Conservation (phyloP, 352 stramenopile species). For the Globisporangium barbulae region DNA sequence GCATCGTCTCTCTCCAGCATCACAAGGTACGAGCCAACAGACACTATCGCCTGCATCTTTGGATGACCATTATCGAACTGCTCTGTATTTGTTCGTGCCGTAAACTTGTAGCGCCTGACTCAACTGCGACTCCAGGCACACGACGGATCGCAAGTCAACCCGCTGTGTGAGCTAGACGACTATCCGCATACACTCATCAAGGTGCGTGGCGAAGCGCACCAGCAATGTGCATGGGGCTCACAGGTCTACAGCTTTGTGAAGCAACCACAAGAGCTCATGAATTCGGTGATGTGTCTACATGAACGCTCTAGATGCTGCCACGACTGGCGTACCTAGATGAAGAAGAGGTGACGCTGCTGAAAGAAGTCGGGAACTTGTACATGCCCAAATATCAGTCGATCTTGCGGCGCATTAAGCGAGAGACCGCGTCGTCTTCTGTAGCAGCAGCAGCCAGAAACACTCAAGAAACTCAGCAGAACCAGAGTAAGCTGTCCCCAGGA, state of each 20-base stretch:
- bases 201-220: constrained; percentile 14
- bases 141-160: constrained; percentile 55
- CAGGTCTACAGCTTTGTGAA: not conserved
- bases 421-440: not conserved
- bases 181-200: constrained; percentile 51
- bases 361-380: constrained; percentile 46
- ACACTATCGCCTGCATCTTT: not conserved
- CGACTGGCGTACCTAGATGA: constrained; percentile 56
- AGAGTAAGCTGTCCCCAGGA: not conserved
- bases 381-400: constrained; percentile 73
- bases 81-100: not conserved
- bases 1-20: constrained; percentile 41
- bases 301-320: constrained; percentile 41
- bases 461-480: not conserved
- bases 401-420: constrained; percentile 30
- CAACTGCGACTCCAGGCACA: constrained; percentile 60
- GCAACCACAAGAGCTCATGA: not conserved
- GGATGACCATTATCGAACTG: not conserved
- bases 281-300: not conserved
- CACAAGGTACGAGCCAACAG: constrained; percentile 36
- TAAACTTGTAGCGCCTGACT: constrained; percentile 33
- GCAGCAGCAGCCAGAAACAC: not conserved
- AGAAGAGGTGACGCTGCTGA: constrained; percentile 61
- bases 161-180: constrained; percentile 54
- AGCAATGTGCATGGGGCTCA: not conserved